Evolutionary conservation across 2,329 filamentous ascomycete species (phyloP), one percentile per base, ranked within the genome.

Genomic region (Exophiala bonariae): DNA sequence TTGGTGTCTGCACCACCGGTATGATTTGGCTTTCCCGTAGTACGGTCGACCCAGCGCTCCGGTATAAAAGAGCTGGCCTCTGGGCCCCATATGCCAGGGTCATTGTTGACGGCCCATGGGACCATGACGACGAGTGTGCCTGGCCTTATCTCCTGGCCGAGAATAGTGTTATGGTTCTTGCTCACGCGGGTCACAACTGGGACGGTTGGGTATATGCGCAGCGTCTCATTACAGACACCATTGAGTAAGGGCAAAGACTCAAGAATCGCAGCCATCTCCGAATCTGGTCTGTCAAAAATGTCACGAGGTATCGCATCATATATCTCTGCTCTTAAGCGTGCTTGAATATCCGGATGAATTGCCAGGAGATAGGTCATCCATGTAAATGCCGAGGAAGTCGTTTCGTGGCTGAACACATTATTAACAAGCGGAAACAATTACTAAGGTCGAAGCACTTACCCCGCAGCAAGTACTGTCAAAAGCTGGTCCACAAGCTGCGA

Each of bases 391-490:
- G 55, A 56, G 2, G 61, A 48, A 36, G 55, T 60, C 4, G 59
- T 63, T 33, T 63, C 61, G 39, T 61, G 60, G 37, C 54, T 85
- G 0, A 23, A 4, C 14, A 20, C 19, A 26, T 26, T 26, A 11
- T 26, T 19, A 13, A 18, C 5, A 34, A 26, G 23, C 11, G 23
- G 11, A 11, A 11, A 26, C 23, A 26, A 26, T 32, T 13, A 37
- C 17, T 32, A 19, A 13, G 16, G 23, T 16, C 30, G 41, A 40
- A 44, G 10, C n/a, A 33, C 50, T 46, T 20, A 49, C 50, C 50
- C 85, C 0, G 89, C 89, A 1, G 85, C 86, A 9, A 95, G 78
- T 70, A 95, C 92, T 0, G 88, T 93, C 86, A 95, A 92, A 61
- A 92, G 78, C 66, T 95, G 89, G 63, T 93, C 86, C 22, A 89